Evolutionary conservation across 345 rosid species (phyloP), one percentile per base, ranked within the genome.

Genomic region (Erucastrum elatum): DNA sequence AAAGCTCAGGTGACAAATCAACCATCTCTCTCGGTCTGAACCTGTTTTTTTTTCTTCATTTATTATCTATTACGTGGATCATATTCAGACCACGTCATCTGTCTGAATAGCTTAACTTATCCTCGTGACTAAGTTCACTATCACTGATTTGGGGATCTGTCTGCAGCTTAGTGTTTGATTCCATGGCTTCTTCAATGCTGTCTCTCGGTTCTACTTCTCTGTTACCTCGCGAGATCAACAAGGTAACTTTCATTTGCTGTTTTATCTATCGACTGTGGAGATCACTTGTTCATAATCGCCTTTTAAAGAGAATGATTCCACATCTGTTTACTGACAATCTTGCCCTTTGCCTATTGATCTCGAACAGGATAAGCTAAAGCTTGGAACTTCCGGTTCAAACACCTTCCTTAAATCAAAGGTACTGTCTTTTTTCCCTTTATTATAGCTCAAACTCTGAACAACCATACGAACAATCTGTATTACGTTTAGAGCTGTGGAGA

Each of bases 151-250:
- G 17, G 75, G 70, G 71, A 80, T 80, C 79, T 70, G 17, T 71
- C 3, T 75, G 64, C 64, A 75, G 53, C 35, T 75, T 33, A 30
- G 12, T 17, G 12, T 13, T 46, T 72, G 12, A 13, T 34, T 77
- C 64, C 58, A 82, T 82, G 98, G 95, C 97, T 81, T 89, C 94
- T 0, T 70, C 90, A 58, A 82, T 88, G 87, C 70, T 88, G 35
- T 86, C 94, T 82, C 80, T 88, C 11, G 89, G 88, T 78, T 84
- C 87, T 0, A 78, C 88, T 72, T 83, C 88, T 13, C 80, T 86
- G 2, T 82, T 88, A n/a, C 72, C 85, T 55, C 88, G 76, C 37
- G 88, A 84, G 12, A 79, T 76, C 44, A 84, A 74, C 80, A 88
- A 90, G 97, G 98, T 91, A 33, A 82, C 16, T 5, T 26, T 59